phyloP scores from a whole-genome alignment of 1,139 yeast genomes.

The Meyerozyma smithsonii region DNA sequence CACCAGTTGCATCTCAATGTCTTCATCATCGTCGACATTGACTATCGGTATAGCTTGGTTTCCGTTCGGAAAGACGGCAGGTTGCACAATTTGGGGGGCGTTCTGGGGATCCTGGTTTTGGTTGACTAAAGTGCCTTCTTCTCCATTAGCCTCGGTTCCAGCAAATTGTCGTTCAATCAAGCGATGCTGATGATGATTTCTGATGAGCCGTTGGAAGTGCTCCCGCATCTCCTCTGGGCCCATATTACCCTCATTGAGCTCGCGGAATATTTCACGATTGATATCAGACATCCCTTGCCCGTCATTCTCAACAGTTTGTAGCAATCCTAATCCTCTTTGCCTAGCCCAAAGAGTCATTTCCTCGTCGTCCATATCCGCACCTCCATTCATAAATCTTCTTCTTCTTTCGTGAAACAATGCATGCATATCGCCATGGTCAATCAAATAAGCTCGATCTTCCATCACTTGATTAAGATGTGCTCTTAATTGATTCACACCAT shows the following conservation, averaged over 20 bases:
- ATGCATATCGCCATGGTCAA: constrained; percentile 38
- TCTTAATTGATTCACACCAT: constrained; percentile 73
- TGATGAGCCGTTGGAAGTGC: constrained; percentile 30
- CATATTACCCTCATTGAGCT: constrained; percentile 30
- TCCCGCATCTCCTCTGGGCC: constrained; percentile 38
- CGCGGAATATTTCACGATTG: constrained; percentile 33
- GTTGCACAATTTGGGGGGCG: constrained; percentile 43
- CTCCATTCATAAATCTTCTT: constrained; percentile 23
- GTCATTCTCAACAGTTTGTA: constrained; percentile 10
- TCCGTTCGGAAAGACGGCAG: constrained; percentile 37
- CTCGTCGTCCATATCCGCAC: constrained; percentile 18
- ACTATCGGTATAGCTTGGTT: constrained; percentile 23
- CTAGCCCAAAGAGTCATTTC: constrained; percentile 31
- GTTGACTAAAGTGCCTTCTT: constrained; percentile 1
- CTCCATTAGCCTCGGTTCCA: background rate
- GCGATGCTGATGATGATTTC: constrained; percentile 27
- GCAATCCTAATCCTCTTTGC: constrained; percentile 31
- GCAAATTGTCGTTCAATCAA: constrained; percentile 13
- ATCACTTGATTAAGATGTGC: constrained; percentile 49
- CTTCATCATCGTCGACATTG: constrained; percentile 28
- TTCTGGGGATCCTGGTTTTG: constrained; percentile 17
- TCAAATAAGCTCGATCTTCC: constrained; percentile 39
- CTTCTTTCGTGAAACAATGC: constrained; percentile 31
- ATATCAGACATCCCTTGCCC: constrained; percentile 26
- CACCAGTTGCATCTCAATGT: constrained; percentile 33